phyloP scores from a whole-genome alignment of 306 rosid genomes.

The Medicago lupulina region DNA sequence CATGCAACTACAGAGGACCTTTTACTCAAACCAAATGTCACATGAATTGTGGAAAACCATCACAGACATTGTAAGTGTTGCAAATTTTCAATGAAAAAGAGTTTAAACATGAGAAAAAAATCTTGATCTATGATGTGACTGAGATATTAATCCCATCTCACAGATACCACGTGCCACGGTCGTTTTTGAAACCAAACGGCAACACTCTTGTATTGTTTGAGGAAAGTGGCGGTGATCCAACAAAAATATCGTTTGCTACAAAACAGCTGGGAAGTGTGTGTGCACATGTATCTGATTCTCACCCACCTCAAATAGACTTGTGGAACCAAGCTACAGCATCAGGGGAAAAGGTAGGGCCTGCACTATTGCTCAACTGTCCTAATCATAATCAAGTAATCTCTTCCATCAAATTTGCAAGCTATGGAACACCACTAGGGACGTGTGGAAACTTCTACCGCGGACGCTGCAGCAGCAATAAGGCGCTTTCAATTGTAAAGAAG shows the following conservation, averaged over 20 bases:
- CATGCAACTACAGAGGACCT: conserved; percentile 77
- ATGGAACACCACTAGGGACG: conserved; percentile 79
- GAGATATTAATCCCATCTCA: not conserved
- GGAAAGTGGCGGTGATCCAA: conserved; percentile 90
- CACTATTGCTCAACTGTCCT: conserved; percentile 77
- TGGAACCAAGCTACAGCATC: conserved; percentile 65
- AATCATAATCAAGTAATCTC: conserved; percentile 72
- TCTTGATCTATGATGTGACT: conserved; percentile 38
- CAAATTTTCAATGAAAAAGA: conserved; percentile 26
- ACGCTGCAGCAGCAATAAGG: conserved; percentile 69
- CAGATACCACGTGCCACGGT: conserved; percentile 90
- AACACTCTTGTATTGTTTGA: conserved; percentile 83
- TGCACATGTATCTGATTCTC: conserved; percentile 83
- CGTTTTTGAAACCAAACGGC: conserved; percentile 70
- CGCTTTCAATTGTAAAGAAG: conserved; percentile 76
- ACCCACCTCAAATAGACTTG: conserved; percentile 73
- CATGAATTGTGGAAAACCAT: conserved; percentile 87
- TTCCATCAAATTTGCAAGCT: conserved; percentile 89
- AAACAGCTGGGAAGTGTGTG: conserved; percentile 73
- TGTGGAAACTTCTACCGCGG: conserved; percentile 84
- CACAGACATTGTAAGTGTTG: conserved; percentile 72
- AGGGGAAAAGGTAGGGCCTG: conserved; percentile 53
- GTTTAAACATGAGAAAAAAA: conserved; percentile 27
- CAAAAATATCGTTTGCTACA: conserved; percentile 67
- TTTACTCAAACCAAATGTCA: conserved; percentile 67